Percentiles rank a stretch among this genome's conserved stretches.
phyloP scores from a whole-genome alignment of 805 yeast species.

The Wickerhamiella brachini region DNA sequence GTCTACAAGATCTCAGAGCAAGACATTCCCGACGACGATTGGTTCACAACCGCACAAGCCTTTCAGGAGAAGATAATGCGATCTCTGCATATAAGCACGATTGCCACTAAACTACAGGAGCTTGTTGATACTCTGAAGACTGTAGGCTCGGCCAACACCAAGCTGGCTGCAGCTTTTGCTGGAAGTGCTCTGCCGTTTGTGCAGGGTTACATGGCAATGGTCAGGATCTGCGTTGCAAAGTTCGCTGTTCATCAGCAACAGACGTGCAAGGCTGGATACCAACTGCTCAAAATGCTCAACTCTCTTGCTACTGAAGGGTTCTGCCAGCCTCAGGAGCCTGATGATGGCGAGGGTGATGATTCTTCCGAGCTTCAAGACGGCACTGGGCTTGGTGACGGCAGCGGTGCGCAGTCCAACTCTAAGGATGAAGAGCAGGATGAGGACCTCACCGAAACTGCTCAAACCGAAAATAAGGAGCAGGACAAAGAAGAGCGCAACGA shows the following conservation, averaged over 20 bases:
- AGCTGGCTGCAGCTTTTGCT: slow-evolving; percentile 24
- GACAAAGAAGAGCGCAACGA: slow-evolving; percentile 26
- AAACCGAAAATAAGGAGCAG: slow-evolving; percentile 56
- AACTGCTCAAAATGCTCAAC: slow-evolving; percentile 41
- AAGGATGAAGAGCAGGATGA: slow-evolving; percentile 76
- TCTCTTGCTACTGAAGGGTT: slow-evolving; percentile 67
- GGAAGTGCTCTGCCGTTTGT: slow-evolving; percentile 51
- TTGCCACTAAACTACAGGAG: slow-evolving; percentile 18
- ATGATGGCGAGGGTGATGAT: slow-evolving; percentile 38
- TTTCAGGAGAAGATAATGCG: slow-evolving; percentile 31
- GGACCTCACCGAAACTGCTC: slow-evolving; percentile 60
- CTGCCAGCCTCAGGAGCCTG: slow-evolving; percentile 78
- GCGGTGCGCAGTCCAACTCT: slow-evolving; percentile 67
- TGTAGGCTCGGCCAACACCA: slow-evolving; percentile 8
- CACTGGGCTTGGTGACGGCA: slow-evolving; percentile 87
- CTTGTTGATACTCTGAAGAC: slow-evolving; percentile 19
- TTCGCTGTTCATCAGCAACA: slow-evolving; percentile 36
- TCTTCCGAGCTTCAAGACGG: slow-evolving; percentile 62
- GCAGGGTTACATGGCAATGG: slow-evolving; percentile 42
- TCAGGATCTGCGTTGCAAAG: slow-evolving; percentile 31
- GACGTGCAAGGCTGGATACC: slow-evolving; percentile 47
- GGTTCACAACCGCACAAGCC: slow-evolving; percentile 45
- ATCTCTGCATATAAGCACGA: slow-evolving; percentile 28
- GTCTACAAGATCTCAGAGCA: slow-evolving; percentile 15
- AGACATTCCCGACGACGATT: slow-evolving; percentile 25